Conservation (phyloP, 139 green algal genomes). For the Coelastrella sp. region DNA sequence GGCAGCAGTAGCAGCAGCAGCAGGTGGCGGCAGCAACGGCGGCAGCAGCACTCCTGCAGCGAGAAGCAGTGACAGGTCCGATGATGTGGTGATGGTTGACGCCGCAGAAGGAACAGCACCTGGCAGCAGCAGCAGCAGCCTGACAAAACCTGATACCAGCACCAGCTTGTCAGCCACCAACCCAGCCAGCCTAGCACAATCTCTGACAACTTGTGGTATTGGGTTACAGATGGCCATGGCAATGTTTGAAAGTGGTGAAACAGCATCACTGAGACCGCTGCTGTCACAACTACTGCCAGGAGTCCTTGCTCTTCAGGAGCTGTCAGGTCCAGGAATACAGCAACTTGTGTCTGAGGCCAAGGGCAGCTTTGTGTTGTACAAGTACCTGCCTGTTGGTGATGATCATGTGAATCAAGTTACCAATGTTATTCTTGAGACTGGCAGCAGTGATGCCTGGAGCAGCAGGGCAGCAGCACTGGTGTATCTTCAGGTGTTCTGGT, state of each 20-base stretch:
- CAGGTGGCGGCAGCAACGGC: neutral
- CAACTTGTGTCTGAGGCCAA: constrained; percentile 68
- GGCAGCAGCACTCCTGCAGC: constrained; percentile 2
- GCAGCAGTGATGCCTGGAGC: constrained; percentile 69
- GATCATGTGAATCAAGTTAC: neutral
- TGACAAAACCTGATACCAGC: neutral
- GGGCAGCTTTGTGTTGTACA: constrained; percentile 62
- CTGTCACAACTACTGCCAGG: constrained; percentile 73
- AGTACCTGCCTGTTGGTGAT: constrained; percentile 69
- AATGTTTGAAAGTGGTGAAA: constrained; percentile 56
- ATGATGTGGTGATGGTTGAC: constrained; percentile 57
- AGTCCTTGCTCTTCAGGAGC: constrained; percentile 79
- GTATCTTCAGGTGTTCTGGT: constrained; percentile 86
- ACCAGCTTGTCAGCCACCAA: neutral
- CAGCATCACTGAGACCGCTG: constrained; percentile 52
- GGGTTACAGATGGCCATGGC: constrained; percentile 60
- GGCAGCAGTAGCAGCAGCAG: constrained; percentile 35
- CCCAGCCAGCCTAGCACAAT: neutral
- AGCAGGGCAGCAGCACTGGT: constrained; percentile 76
- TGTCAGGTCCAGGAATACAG: constrained; percentile 78
- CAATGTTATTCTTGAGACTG: constrained; percentile 44
- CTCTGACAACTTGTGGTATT: constrained; percentile 50
- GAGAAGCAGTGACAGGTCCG: constrained; percentile 17
- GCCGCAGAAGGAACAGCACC: neutral
- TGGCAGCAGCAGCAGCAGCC: constrained; percentile 27